Percentiles rank a stretch among this genome's conserved stretches.
These are phyloP conservation scores for Fraxinus paxiana DNA, from an alignment of 305 asterid species.

Conservation along the genomic window DNA sequence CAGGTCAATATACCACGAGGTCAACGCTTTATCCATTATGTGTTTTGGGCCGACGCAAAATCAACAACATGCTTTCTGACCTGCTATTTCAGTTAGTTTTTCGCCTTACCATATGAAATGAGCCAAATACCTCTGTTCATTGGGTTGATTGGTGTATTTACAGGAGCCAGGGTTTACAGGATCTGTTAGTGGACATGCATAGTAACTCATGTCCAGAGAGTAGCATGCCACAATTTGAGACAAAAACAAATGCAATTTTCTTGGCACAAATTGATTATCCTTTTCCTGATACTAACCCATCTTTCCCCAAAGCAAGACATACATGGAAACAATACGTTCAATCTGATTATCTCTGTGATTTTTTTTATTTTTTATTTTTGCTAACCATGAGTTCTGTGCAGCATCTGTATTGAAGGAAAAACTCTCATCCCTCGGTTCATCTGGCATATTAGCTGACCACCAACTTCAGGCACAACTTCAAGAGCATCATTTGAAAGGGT, in stretches of 20 bases:
- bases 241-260: not conserved
- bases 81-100: not conserved
- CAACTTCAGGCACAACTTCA: constrained; percentile 97
- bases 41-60: not conserved
- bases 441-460: constrained; percentile 98
- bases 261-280: not conserved
- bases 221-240: not conserved
- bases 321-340: not conserved
- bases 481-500: constrained; percentile 96
- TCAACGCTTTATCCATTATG: not conserved
- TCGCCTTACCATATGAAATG: not conserved
- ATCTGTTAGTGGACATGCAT: not conserved
- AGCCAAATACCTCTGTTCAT: not conserved
- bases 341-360: not conserved
- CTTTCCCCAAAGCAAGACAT: not conserved
- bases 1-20: not conserved
- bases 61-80: not conserved
- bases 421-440: constrained; percentile 92
- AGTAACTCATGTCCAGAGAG: not conserved
- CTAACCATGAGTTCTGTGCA: constrained; percentile 42
- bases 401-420: constrained; percentile 96
- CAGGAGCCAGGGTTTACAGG: not conserved
- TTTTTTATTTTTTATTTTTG: not conserved
- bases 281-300: not conserved
- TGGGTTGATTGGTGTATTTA: not conserved